Conservation (phyloP, 345 rosid species). For the Firmiana major region DNA sequence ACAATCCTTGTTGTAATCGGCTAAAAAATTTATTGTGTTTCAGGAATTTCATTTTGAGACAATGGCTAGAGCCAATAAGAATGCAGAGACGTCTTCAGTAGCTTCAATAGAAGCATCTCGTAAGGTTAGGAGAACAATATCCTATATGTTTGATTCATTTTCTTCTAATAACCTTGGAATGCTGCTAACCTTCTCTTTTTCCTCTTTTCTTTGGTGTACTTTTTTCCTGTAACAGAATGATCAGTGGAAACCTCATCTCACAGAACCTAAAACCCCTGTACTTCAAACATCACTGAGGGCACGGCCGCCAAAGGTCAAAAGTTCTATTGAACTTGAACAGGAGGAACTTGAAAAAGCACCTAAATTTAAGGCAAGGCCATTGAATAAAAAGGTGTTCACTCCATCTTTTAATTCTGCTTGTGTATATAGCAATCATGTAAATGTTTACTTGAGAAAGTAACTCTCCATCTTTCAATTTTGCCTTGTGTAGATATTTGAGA, state of each 20-base stretch:
- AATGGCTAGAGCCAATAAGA: constrained; percentile 70
- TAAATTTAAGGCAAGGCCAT: constrained; percentile 91
- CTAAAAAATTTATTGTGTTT: constrained; percentile 1
- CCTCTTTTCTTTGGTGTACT: not conserved
- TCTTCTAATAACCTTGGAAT: not conserved
- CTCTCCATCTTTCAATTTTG: not conserved
- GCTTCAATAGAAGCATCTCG: constrained; percentile 68
- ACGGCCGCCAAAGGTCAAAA: constrained; percentile 72
- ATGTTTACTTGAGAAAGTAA: not conserved
- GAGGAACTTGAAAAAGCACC: constrained; percentile 91
- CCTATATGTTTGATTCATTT: not conserved
- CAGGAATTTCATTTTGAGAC: constrained; percentile 94
- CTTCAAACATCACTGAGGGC: constrained; percentile 91
- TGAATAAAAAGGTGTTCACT: constrained; percentile 77
- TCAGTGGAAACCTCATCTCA: constrained; percentile 62
- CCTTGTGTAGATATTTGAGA: constrained; percentile 73
- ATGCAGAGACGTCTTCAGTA: constrained; percentile 75
- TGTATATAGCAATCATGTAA: not conserved
- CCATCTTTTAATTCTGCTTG: not conserved
- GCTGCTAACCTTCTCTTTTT: constrained; percentile 2
- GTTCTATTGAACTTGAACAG: constrained; percentile 74
- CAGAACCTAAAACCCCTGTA: constrained; percentile 72
- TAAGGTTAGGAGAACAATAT: constrained; percentile 43
- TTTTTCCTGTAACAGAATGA: constrained; percentile 34
- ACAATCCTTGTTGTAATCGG: not conserved